Conservation (phyloP, 108 stramenopile genomes). For the Skeletonema grethae region DNA sequence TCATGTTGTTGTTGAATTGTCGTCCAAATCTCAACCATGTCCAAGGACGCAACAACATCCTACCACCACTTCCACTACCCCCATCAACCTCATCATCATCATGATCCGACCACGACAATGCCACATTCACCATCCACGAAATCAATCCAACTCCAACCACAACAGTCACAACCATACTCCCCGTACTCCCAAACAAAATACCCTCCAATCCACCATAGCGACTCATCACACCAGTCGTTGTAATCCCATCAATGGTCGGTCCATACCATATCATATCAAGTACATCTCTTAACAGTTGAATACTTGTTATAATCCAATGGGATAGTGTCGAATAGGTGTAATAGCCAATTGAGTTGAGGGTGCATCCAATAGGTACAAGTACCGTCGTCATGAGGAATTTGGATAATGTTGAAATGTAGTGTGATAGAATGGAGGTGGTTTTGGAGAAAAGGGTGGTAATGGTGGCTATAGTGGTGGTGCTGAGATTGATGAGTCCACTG, state of each 20-base stretch:
- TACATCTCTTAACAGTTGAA: not conserved
- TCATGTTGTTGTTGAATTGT: not conserved
- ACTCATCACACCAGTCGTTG: conserved; percentile 7
- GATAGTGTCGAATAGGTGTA: not conserved
- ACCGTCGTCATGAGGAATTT: not conserved
- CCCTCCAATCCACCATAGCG: not conserved
- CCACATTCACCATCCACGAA: not conserved
- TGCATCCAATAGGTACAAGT: not conserved
- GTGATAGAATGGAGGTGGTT: not conserved
- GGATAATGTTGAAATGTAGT: not conserved
- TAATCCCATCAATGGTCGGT: not conserved
- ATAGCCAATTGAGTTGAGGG: not conserved
- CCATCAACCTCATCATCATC: not conserved
- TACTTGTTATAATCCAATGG: not conserved
- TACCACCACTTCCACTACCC: not conserved
- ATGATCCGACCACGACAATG: not conserved
- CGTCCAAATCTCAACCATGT: not conserved
- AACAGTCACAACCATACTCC: not conserved
- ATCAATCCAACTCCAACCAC: conserved; percentile 3
- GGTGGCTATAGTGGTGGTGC: not conserved
- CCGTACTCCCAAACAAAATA: not conserved
- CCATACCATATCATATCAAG: conserved; percentile 6
- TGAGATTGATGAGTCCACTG: not conserved
- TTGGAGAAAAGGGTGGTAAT: not conserved
- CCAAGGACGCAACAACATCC: not conserved